Evolutionary conservation across 176 grass and related monocot genomes (phyloP).

Genomic region (Dendrocalamus sinicus): DNA sequence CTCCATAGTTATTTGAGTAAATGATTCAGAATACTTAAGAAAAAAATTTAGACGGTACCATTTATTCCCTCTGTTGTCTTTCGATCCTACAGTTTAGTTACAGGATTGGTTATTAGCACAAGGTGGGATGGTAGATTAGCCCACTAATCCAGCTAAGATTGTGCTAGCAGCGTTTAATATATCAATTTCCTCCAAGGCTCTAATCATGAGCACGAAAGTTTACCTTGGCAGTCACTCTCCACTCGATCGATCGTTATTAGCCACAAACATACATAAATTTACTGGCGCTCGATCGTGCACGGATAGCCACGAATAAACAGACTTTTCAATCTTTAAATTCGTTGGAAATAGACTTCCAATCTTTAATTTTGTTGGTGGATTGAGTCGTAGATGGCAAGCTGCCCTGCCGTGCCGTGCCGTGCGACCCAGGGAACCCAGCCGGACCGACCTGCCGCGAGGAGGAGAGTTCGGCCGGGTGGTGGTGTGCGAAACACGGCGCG

Average conservation of each 20-base stretch:
- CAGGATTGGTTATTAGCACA: background rate
- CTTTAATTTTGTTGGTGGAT: background rate
- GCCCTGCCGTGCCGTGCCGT: constrained; percentile 32
- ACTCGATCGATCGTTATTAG: background rate
- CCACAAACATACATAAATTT: background rate
- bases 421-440: constrained; percentile 29
- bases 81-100: too few relatives aligned
- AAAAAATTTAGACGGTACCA: too few relatives aligned
- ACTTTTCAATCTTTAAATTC: background rate
- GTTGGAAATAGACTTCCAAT: background rate
- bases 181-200: background rate
- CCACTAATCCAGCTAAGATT: background rate
- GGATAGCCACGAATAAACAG: background rate
- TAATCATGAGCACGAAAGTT: background rate
- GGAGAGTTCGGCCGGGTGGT: background rate
- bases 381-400: constrained; percentile 37
- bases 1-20: too few relatives aligned
- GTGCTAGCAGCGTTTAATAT: background rate
- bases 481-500: constrained; percentile 41
- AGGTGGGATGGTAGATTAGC: background rate
- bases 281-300: background rate
- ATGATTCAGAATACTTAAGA: too few relatives aligned
- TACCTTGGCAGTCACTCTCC: background rate
- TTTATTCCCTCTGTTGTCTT: too few relatives aligned
- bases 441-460: background rate